Evolutionary conservation across 805 yeast species (phyloP).

Genomic region (Lachancea cidri): DNA sequence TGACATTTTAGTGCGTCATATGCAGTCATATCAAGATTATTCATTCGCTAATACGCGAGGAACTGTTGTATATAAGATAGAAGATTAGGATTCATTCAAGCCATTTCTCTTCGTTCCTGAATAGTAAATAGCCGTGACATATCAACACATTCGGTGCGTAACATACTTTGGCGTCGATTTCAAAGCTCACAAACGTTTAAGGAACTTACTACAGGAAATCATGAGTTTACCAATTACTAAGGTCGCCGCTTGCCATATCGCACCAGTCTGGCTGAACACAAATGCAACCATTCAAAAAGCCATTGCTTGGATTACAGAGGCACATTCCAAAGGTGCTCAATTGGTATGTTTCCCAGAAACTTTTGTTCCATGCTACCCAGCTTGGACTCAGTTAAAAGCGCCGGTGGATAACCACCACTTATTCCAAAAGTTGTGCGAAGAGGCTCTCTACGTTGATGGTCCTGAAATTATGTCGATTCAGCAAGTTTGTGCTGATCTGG

Average conservation of each 20-base stretch:
- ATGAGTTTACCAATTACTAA: not conserved
- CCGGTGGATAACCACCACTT: not conserved
- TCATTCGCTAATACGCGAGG: too few relatives aligned
- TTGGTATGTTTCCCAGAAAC: not conserved
- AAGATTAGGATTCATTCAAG: too few relatives aligned
- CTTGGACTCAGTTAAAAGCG: not conserved
- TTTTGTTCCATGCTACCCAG: not conserved
- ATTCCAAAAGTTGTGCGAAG: not conserved
- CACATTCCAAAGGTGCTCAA: not conserved
- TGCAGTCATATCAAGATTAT: too few relatives aligned
- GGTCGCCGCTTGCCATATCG: not conserved
- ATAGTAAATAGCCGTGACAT: too few relatives aligned
- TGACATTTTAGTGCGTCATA: too few relatives aligned
- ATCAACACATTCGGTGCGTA: too few relatives aligned
- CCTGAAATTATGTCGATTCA: not conserved
- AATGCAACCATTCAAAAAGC: not conserved
- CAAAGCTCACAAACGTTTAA: too few relatives aligned
- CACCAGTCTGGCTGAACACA: not conserved
- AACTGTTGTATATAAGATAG: too few relatives aligned
- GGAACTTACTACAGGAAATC: too few relatives aligned
- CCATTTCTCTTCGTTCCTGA: too few relatives aligned
- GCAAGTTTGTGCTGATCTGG: not conserved
- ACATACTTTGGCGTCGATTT: too few relatives aligned
- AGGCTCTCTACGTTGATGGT: not conserved
- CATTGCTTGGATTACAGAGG: not conserved